phyloP scores from a whole-genome alignment of 192 early-diverging fungal genomes.

The Coemansia guatemalensis region DNA sequence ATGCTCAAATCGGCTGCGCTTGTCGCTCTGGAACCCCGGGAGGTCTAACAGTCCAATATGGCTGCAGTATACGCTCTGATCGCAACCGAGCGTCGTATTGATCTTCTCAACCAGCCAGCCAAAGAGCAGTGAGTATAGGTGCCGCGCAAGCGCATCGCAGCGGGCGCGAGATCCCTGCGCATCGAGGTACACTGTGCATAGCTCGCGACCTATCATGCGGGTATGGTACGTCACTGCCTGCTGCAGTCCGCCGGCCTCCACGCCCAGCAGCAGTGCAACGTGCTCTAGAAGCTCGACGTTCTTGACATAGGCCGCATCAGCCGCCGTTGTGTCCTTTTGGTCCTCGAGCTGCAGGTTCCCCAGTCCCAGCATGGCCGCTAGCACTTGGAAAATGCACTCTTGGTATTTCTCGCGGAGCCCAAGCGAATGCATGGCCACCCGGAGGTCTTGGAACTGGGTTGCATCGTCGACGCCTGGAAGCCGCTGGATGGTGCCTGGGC shows the following conservation, averaged over 20 bases:
- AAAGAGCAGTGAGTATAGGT: constrained; percentile 82
- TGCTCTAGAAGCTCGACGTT: constrained; percentile 80
- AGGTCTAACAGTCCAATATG: constrained; percentile 88
- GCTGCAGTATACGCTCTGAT: constrained; percentile 63
- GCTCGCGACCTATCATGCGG: constrained; percentile 77
- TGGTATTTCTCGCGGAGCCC: constrained; percentile 82
- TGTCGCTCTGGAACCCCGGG: constrained; percentile 73
- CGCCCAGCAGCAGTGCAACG: constrained; percentile 84
- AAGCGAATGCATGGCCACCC: constrained; percentile 82
- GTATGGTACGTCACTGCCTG: constrained; percentile 85
- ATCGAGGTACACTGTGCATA: constrained; percentile 82
- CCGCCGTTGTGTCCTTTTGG: constrained; percentile 64
- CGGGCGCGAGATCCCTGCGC: constrained; percentile 68
- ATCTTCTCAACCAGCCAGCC: constrained; percentile 81
- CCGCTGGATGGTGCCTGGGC: constrained; percentile 50
- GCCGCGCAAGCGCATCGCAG: constrained; percentile 69
- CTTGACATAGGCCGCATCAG: constrained; percentile 75
- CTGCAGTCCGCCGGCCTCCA: constrained; percentile 72
- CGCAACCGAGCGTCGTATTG: constrained; percentile 72
- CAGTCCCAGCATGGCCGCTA: constrained; percentile 85
- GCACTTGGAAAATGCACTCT: constrained; percentile 79
- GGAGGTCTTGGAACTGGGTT: constrained; percentile 65
- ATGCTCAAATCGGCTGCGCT: constrained; percentile 58
- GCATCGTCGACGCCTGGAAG: constrained; percentile 62
- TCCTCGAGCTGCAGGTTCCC: constrained; percentile 83